Base-by-base conservation (phyloP, 1,284 basidiomycete genomes). In the Exsudoporus floridanus region DNA sequence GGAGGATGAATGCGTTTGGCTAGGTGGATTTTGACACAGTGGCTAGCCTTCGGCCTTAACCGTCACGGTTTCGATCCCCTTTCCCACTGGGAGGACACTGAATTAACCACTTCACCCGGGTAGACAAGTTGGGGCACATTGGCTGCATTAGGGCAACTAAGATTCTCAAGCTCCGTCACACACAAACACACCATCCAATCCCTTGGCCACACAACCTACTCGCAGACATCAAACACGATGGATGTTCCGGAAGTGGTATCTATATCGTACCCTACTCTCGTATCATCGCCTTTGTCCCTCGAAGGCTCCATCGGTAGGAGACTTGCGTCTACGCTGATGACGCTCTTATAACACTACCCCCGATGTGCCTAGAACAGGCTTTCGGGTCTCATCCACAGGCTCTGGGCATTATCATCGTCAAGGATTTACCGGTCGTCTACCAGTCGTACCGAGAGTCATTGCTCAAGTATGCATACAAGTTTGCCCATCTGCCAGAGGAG, bases 341-440 rank as follows among this genome's bases (percentile, higher is more conserved):
- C 21, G 5, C 3, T 7, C 8, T 38, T 10, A 34, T 18, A 25
- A 49, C 18, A 40, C 39, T 27, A n/a, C 35, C 44, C 10, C 30
- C 27, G 36, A 48, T 41, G 46, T 59, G 60, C 46, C 7, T 73
- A 85, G 84, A 87, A 60, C 78, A 81, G 56, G 92, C 90, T 1
- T 93, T 95, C 62, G 93, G 92, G 21, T 90, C 88, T 4, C 76
- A 81, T 54, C 78, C 85, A 10, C 78, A 84, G 53, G 87, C 83
- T 49, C 73, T 95, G 39, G 92, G 92, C 5, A 86, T 94, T 52
- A 79, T 95, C 54, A 70, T 95, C 41, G 78, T 95, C 54, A 81
- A 82, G 42, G 92, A 94, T 72, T 75, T 97, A 28, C 94, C 94
- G 1, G 53, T 67, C 5, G 72, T 73, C 38, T 98, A 91, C 62